A percentile compares a stretch with the other conserved stretches of the same genome.
Conservation (phyloP, 108 stramenopile genomes). For the Craspedostauros australis region DNA sequence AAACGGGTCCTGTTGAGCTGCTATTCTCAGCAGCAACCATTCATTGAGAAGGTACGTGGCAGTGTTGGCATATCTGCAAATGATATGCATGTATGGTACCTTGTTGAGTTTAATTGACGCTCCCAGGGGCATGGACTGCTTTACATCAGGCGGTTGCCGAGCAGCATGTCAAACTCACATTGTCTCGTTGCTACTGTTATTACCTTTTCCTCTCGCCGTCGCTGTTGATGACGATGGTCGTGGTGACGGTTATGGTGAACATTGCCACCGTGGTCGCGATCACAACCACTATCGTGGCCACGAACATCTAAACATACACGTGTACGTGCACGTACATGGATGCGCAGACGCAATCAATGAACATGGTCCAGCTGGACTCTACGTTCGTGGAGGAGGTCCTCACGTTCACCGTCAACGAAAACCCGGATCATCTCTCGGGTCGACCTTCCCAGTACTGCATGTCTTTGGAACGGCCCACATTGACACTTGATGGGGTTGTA, state of each 20-base stretch:
- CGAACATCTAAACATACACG: too few species aligned
- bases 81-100: background rate
- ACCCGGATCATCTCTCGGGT: slow-evolving; percentile 10
- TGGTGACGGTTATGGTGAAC: too few species aligned
- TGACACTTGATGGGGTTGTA: slow-evolving; percentile 53
- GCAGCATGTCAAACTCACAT: too few species aligned
- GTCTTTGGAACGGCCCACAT: slow-evolving; percentile 42
- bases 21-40: slow-evolving; percentile 38
- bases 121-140: too few species aligned
- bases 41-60: slow-evolving; percentile 35
- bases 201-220: too few species aligned
- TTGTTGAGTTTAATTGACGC: background rate
- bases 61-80: background rate
- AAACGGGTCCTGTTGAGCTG: slow-evolving; percentile 55
- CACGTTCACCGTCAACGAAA: slow-evolving; percentile 16
- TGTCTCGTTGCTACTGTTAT: too few species aligned
- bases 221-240: too few species aligned
- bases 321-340: slow-evolving; percentile 3
- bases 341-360: slow-evolving; percentile 1
- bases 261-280: too few species aligned
- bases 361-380: slow-evolving; percentile 23
- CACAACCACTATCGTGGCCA: too few species aligned
- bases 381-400: slow-evolving; percentile 51
- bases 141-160: too few species aligned
- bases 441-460: slow-evolving; percentile 48